Percentiles rank a stretch among this genome's conserved stretches.
phyloP scores from a whole-genome alignment of 2,329 filamentous ascomycete genomes.

The Metarhizium guizhouense region DNA sequence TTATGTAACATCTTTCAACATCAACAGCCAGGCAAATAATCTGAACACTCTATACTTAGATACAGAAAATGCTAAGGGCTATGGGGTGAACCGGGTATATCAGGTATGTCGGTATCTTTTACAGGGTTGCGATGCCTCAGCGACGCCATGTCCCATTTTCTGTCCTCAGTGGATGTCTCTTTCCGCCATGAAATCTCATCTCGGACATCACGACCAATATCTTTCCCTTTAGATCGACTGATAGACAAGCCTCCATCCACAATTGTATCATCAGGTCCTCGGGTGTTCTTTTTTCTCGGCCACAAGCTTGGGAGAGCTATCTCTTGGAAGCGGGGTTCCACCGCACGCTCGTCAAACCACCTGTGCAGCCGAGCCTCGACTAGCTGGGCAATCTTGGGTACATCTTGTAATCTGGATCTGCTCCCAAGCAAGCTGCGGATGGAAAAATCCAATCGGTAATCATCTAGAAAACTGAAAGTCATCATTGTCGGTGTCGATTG shows the following conservation, averaged over 20 bases:
- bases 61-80: conserved; percentile 18
- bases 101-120: conserved; percentile 28
- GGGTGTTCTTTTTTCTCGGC: conserved; percentile 76
- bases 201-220: conserved; percentile 39
- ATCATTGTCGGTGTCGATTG: conserved; percentile 75
- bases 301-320: conserved; percentile 75
- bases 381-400: conserved; percentile 80
- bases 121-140: conserved; percentile 30
- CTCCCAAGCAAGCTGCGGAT: conserved; percentile 73
- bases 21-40: background rate
- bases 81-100: conserved; percentile 39
- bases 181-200: conserved; percentile 35
- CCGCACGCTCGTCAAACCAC: conserved; percentile 82
- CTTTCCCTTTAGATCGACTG: conserved; percentile 45
- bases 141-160: conserved; percentile 25
- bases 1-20: conserved; percentile 4
- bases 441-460: conserved; percentile 77
- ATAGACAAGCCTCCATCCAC: conserved; percentile 37
- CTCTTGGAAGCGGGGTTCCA: conserved; percentile 80
- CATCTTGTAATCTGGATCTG: conserved; percentile 71
- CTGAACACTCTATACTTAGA: background rate
- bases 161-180: conserved; percentile 36
- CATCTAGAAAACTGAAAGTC: conserved; percentile 87
- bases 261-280: conserved; percentile 56
- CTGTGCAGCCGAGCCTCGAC: conserved; percentile 71